A percentile compares a stretch with the other conserved stretches of the same genome.
Evolutionary conservation across 176 grass and related monocot species (phyloP).

Genomic region (Pharus latifolius): DNA sequence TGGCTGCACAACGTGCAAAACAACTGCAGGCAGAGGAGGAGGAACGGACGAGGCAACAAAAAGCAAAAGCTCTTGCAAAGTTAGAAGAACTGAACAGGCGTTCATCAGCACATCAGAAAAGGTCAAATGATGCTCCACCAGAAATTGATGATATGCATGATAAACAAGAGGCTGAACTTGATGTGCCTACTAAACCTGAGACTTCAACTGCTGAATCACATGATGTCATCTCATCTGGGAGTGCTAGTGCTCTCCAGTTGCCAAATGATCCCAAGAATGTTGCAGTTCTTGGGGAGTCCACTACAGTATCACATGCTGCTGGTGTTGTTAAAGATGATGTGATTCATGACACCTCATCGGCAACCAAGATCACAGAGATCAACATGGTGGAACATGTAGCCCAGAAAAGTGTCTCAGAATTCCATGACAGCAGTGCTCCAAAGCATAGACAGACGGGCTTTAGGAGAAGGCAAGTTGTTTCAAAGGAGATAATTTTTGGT

Average conservation of each 20-base stretch:
- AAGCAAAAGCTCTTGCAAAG: conserved; percentile 84
- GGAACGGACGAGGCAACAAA: conserved; percentile 75
- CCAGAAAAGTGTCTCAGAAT: conserved; percentile 28
- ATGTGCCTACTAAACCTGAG: conserved; percentile 11
- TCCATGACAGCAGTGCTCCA: conserved; percentile 26
- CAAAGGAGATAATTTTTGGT: conserved; percentile 21
- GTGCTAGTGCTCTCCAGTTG: neutral
- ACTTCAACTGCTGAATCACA: neutral
- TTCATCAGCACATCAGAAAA: conserved; percentile 38
- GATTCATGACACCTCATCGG: conserved; percentile 5
- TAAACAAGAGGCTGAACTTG: conserved; percentile 25
- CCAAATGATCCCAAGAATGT: conserved; percentile 13
- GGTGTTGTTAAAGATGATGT: conserved; percentile 12
- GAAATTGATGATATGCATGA: conserved; percentile 1
- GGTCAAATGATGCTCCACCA: conserved; percentile 17
- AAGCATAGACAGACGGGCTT: conserved; percentile 45
- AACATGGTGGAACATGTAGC: conserved; percentile 7
- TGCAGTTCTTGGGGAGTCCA: conserved; percentile 8
- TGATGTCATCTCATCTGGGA: conserved; percentile 7
- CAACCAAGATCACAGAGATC: neutral
- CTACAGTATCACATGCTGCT: neutral
- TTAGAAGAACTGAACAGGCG: conserved; percentile 90
- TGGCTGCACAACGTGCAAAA: conserved; percentile 81
- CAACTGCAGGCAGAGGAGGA: conserved; percentile 85
- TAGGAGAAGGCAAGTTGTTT: conserved; percentile 58